Evolutionary conservation across 352 stramenopile genomes (phyloP), one percentile per base, ranked within the genome.

Genomic region (Globisporangium iwayamae): DNA sequence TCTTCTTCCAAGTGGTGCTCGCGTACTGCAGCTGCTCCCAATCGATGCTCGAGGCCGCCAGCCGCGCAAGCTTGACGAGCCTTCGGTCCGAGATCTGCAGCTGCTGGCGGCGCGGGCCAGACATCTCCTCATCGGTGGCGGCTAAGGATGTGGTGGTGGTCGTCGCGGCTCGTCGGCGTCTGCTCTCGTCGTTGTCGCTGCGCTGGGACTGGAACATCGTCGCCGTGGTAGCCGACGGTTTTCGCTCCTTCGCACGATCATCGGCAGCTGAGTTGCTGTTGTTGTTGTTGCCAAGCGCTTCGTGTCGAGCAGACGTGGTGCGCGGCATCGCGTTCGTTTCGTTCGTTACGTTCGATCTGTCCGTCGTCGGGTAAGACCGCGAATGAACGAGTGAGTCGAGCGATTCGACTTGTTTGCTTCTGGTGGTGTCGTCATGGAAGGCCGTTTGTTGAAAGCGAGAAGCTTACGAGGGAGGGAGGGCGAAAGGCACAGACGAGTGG

Each of bases 1-100:
- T 36, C 46, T 59, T 51, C 60, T 52, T 65, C 60, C 60, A 65
- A 46, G 52, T 18, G 4, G 39, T 50, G 13, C 45, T 60, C 13
- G 47, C 48, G 46, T 52, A 57, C 10, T 59, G 48, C n/a, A 65
- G 28, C 36, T 25, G 18, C 11, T 51, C 38, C 60, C 60, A 65
- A 39, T 65, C 51, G 48, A 65, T 52, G 22, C 36, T 59, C 6
- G 60, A 14, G 8, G 60, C 39, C 8, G 60, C 60, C 9, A 52
- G 47, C 3, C 25, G 22, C 1, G 60, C 51, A 4, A 28, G 32
- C 22, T 65, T 34, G 22, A 66, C 25, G 3, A 66, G 32, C 18
- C 16, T 28, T 6, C n/a, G 48, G 51, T 59, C 36, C 28, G 60
- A 65, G 16, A 65, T 16, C 16, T 45, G 52, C 39, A 54, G 30